These are phyloP conservation scores for Cyclotella kingstonii DNA, from an alignment of 108 stramenopile species.

Conservation along the genomic window DNA sequence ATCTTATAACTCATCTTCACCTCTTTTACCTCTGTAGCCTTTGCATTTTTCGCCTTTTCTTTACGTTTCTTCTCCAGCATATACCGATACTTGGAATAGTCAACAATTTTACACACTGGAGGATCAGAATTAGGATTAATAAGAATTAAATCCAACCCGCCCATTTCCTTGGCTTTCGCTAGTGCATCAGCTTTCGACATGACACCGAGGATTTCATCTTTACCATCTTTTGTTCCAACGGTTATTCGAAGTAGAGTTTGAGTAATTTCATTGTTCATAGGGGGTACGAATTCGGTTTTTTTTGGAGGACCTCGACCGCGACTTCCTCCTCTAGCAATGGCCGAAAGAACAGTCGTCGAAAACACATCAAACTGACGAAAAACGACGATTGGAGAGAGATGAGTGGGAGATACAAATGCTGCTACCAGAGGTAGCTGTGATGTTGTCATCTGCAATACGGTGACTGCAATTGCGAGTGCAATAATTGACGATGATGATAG, in stretches of 20 bases:
- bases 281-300: conserved; percentile 56
- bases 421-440: too few relatives aligned
- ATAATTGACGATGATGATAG: too few relatives aligned
- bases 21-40: conserved; percentile 93
- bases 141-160: conserved; percentile 86
- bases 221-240: conserved; percentile 50
- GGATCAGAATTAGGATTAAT: conserved; percentile 89
- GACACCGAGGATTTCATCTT: conserved; percentile 88
- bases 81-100: conserved; percentile 95
- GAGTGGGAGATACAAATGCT: too few relatives aligned
- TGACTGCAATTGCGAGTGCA: too few relatives aligned
- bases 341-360: conserved; percentile 13
- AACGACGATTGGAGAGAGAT: too few relatives aligned
- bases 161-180: conserved; percentile 81
- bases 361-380: too few relatives aligned
- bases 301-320: conserved; percentile 26
- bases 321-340: conserved; percentile 44
- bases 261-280: conserved; percentile 81
- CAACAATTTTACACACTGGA: conserved; percentile 93
- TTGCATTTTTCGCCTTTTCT: conserved; percentile 92
- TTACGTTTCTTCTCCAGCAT: conserved; percentile 90
- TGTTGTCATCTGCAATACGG: too few relatives aligned
- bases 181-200: conserved; percentile 85
- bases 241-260: conserved; percentile 66
- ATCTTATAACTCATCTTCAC: conserved; percentile 97